Conservation (phyloP, 192 early-diverging fungal genomes). For the Coemansia sp. region DNA sequence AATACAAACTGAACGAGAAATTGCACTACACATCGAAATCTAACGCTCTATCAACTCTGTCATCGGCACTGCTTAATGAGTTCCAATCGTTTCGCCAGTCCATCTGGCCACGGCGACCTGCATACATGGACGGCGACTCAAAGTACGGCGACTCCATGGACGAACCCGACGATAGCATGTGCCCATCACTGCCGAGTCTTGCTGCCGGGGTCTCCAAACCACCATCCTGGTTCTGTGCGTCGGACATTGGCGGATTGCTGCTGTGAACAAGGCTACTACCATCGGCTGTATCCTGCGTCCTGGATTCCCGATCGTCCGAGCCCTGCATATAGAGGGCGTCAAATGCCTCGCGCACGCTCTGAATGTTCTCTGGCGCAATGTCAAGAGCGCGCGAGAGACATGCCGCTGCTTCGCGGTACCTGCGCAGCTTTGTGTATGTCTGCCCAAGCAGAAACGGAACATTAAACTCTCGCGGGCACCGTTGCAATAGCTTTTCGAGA, state of each 20-base stretch:
- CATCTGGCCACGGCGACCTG: slow-evolving; percentile 18
- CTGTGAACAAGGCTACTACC: neutral
- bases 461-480: slow-evolving; percentile 52
- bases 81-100: slow-evolving; percentile 50
- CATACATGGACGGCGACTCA: slow-evolving; percentile 47
- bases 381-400: slow-evolving; percentile 44
- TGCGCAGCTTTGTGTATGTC: slow-evolving; percentile 42
- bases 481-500: slow-evolving; percentile 59
- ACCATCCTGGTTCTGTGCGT: neutral
- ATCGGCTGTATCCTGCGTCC: slow-evolving; percentile 8
- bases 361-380: slow-evolving; percentile 46
- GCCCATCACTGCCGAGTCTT: slow-evolving; percentile 2
- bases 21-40: slow-evolving; percentile 33
- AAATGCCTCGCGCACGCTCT: slow-evolving; percentile 52
- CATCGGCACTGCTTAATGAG: slow-evolving; percentile 41
- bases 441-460: slow-evolving; percentile 55
- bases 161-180: slow-evolving; percentile 20
- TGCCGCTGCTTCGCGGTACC: slow-evolving; percentile 49
- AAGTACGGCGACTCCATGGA: slow-evolving; percentile 38
- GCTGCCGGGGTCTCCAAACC: slow-evolving; percentile 17
- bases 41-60: slow-evolving; percentile 49
- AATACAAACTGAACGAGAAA: neutral
- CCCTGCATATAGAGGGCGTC: slow-evolving; percentile 50
- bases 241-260: neutral
- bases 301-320: slow-evolving; percentile 9